Conservation (phyloP, 2,329 filamentous ascomycete genomes). For the Bretziella fagacearum region DNA sequence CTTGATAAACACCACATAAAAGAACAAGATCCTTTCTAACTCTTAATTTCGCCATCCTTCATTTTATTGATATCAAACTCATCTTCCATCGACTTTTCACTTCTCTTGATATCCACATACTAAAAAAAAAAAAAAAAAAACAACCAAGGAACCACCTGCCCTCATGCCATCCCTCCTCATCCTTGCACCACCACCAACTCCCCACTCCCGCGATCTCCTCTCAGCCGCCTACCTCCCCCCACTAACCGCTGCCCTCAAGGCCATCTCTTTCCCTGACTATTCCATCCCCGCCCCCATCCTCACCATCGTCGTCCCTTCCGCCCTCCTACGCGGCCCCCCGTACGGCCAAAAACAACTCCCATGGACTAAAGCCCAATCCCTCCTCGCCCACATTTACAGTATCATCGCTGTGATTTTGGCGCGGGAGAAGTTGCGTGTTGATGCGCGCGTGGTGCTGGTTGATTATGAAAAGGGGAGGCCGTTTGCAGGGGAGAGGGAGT, state of each 20-base stretch:
- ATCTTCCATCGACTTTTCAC: neutral
- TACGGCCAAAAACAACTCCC: conserved; percentile 33
- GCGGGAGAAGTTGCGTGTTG: conserved; percentile 42
- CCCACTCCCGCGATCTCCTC: conserved; percentile 33
- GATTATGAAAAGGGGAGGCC: conserved; percentile 34
- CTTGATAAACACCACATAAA: neutral
- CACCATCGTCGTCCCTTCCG: conserved; percentile 42
- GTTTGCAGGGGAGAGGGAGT: conserved; percentile 22
- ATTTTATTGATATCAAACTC: neutral
- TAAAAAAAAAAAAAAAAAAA: neutral
- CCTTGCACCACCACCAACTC: conserved; percentile 44
- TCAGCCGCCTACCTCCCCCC: conserved; percentile 43
- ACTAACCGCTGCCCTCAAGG: conserved; percentile 22
- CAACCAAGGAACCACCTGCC: neutral
- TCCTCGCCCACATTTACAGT: conserved; percentile 63
- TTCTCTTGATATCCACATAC: neutral
- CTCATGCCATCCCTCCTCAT: conserved; percentile 31
- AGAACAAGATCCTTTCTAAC: neutral
- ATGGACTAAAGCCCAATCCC: conserved; percentile 54
- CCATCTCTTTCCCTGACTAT: neutral
- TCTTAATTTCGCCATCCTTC: too few relatives aligned
- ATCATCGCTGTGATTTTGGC: conserved; percentile 58
- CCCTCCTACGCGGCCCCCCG: conserved; percentile 38
- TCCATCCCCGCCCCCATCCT: conserved; percentile 18
- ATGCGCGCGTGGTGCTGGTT: conserved; percentile 53